These are phyloP conservation scores for Dryas octopetala DNA, from an alignment of 306 rosid genomes.

Conservation along the genomic window DNA sequence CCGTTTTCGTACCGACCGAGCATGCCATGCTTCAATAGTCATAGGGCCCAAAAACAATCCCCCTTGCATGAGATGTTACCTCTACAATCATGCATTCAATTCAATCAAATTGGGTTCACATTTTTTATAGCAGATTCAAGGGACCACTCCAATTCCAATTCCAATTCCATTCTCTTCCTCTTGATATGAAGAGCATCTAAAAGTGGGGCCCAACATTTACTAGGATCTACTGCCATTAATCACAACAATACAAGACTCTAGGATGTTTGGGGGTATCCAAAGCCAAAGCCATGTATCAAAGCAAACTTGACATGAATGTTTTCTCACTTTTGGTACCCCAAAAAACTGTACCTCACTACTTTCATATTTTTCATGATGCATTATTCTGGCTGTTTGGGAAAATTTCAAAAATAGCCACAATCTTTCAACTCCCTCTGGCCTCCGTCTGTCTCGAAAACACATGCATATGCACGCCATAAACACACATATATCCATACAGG, in stretches of 20 bases:
- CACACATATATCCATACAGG: not conserved
- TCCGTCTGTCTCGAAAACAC: not conserved
- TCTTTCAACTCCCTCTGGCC: not conserved
- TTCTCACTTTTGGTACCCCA: not conserved
- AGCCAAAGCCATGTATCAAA: slow-evolving; percentile 11
- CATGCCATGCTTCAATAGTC: slow-evolving; percentile 6
- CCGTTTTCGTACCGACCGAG: slow-evolving; percentile 15
- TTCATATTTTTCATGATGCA: not conserved
- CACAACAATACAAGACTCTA: slow-evolving; percentile 33
- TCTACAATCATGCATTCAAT: not conserved
- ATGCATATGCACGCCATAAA: slow-evolving; percentile 12
- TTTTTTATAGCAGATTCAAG: not conserved
- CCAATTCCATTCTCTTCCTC: not conserved
- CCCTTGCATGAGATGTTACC: not conserved
- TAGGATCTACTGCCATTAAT: slow-evolving; percentile 28
- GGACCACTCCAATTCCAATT: not conserved
- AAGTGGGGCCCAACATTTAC: not conserved
- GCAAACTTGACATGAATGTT: slow-evolving; percentile 16
- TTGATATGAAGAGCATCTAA: slow-evolving; percentile 16
- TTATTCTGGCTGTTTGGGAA: not conserved
- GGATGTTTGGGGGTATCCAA: slow-evolving; percentile 34
- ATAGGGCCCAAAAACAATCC: slow-evolving; percentile 1
- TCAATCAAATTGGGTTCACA: slow-evolving; percentile 2
- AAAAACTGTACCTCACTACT: slow-evolving; percentile 15
- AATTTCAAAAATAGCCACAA: not conserved